Conservation (phyloP, 2,329 filamentous ascomycete genomes). For the Talaromyces pinophilus region DNA sequence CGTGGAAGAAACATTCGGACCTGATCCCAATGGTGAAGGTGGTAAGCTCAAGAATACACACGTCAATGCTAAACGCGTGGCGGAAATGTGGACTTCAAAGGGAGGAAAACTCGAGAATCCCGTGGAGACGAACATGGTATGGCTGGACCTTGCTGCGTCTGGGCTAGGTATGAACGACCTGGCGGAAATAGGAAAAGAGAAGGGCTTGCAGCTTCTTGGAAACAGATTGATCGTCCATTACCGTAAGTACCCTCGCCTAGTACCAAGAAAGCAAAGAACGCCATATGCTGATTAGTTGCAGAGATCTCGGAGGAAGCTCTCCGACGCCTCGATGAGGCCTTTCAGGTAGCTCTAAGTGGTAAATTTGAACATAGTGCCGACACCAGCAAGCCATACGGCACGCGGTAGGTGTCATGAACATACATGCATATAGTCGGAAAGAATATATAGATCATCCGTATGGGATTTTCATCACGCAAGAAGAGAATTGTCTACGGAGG, state of each 20-base stretch:
- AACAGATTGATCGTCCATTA: slow-evolving; percentile 69
- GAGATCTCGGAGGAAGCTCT: slow-evolving; percentile 69
- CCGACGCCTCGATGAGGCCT: slow-evolving; percentile 57
- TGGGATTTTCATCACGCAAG: too few relatives aligned
- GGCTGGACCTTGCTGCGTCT: slow-evolving; percentile 70
- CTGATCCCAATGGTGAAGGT: slow-evolving; percentile 57
- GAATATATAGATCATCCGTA: neutral
- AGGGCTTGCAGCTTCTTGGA: slow-evolving; percentile 59
- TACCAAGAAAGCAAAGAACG: neutral
- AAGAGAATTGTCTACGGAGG: neutral
- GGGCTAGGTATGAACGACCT: slow-evolving; percentile 57
- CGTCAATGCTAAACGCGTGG: slow-evolving; percentile 62
- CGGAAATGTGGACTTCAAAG: slow-evolving; percentile 64
- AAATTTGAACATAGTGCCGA: slow-evolving; percentile 37
- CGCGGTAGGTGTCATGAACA: slow-evolving; percentile 21
- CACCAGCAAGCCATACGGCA: slow-evolving; percentile 38
- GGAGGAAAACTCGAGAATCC: slow-evolving; percentile 70
- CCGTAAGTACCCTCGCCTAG: slow-evolving; percentile 42
- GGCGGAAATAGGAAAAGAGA: slow-evolving; percentile 56
- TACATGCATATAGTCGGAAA: neutral
- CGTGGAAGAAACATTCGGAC: slow-evolving; percentile 75
- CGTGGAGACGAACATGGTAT: slow-evolving; percentile 90
- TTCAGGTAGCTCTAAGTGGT: slow-evolving; percentile 45
- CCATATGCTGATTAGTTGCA: slow-evolving; percentile 32
- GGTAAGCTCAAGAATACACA: slow-evolving; percentile 65